These are phyloP conservation scores for Gossypium turneri DNA, from an alignment of 345 rosid genomes.

Conservation along the genomic window DNA sequence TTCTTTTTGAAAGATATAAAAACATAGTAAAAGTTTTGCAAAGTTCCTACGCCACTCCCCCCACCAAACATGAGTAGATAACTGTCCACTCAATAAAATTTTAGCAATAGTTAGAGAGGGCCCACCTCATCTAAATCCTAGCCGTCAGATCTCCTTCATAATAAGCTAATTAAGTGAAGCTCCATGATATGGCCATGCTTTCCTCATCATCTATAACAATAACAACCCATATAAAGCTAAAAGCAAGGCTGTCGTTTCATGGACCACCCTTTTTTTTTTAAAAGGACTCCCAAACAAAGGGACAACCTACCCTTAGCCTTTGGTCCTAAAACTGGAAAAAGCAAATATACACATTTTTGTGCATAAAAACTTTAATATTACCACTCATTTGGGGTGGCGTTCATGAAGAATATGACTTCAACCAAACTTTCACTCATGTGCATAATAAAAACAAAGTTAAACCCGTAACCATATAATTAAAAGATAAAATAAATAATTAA, in stretches of 20 bases:
- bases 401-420: too few species aligned
- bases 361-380: too few species aligned
- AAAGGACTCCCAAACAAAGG: not conserved
- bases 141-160: not conserved
- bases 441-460: too few species aligned
- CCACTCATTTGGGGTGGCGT: too few species aligned
- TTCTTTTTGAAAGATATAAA: too few species aligned
- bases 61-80: not conserved
- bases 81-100: not conserved
- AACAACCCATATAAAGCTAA: constrained; percentile 5
- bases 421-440: too few species aligned
- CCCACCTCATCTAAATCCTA: constrained; percentile 3
- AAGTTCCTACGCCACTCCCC: not conserved
- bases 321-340: not conserved
- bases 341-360: not conserved
- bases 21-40: not conserved
- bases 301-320: constrained; percentile 2
- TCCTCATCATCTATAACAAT: not conserved
- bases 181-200: not conserved
- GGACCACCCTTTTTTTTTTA: constrained; percentile 20
- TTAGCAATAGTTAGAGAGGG: not conserved
- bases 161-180: not conserved
- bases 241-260: constrained; percentile 3
- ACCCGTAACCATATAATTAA: too few species aligned
- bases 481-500: too few species aligned